Conservation (phyloP, 1,139 yeast genomes). For the Citeromyces siamensis region DNA sequence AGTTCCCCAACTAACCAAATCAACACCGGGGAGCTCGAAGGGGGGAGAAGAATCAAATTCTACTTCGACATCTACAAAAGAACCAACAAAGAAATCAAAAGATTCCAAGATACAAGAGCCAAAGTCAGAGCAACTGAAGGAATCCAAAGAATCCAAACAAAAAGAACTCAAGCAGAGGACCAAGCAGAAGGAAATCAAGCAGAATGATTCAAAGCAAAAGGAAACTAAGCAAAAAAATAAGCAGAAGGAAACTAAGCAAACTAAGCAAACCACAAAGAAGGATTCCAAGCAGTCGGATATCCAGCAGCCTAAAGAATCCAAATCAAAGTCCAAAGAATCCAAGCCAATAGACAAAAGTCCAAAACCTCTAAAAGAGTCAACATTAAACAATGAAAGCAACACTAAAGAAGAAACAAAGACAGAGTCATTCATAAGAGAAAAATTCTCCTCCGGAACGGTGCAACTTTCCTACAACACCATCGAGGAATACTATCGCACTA, state of each 20-base stretch:
- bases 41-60: conserved; percentile 1
- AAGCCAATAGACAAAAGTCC: conserved; percentile 20
- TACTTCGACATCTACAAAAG: too few relatives aligned
- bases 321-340: conserved; percentile 6
- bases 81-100: too few relatives aligned
- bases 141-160: conserved; percentile 2
- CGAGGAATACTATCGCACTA: conserved; percentile 40
- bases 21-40: conserved; percentile 1
- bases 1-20: too few relatives aligned
- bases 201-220: too few relatives aligned
- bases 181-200: too few relatives aligned
- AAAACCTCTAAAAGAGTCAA: conserved; percentile 17
- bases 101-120: too few relatives aligned
- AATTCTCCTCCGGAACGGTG: conserved; percentile 19
- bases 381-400: too few relatives aligned
- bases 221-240: too few relatives aligned
- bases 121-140: too few relatives aligned
- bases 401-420: too few relatives aligned
- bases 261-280: too few relatives aligned
- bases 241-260: too few relatives aligned
- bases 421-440: conserved; percentile 9
- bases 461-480: conserved; percentile 35
- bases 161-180: neutral
- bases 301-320: conserved; percentile 6
- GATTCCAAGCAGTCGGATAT: conserved; percentile 5